Percentiles rank a stretch among this genome's conserved stretches.
phyloP scores from a whole-genome alignment of 345 rosid species.

The Salix brachista region DNA sequence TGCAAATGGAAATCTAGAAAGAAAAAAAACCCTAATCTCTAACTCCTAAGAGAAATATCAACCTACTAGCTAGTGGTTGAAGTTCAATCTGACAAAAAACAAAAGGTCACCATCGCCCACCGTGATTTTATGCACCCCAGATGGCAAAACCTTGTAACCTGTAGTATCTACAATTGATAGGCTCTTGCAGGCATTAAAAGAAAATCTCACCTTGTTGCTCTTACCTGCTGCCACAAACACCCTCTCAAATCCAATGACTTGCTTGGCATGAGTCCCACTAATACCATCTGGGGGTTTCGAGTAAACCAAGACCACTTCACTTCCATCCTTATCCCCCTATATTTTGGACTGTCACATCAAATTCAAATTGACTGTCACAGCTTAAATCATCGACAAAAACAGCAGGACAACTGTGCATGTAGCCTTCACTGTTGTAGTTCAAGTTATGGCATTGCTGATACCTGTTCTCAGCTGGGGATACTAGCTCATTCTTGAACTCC shows the following conservation, averaged over 20 bases:
- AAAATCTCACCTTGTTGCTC: conserved; percentile 21
- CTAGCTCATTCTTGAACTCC: conserved; percentile 9
- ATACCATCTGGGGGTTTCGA: conserved; percentile 31
- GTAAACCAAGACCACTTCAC: conserved; percentile 31
- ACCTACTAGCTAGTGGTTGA: not conserved
- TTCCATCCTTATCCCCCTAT: conserved; percentile 23
- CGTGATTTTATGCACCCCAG: not conserved
- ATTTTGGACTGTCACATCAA: conserved; percentile 24
- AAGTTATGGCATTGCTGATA: conserved; percentile 25
- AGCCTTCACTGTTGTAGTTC: not conserved
- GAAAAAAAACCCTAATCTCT: not conserved
- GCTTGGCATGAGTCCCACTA: conserved; percentile 15
- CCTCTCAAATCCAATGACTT: conserved; percentile 34
- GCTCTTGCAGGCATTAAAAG: conserved; percentile 28
- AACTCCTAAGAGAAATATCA: not conserved
- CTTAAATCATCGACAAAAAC: not conserved
- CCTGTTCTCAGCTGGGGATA: not conserved
- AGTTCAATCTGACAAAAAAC: not conserved
- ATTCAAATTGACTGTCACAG: not conserved
- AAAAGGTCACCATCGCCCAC: not conserved
- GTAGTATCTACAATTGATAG: conserved; percentile 19
- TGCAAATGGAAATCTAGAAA: not conserved
- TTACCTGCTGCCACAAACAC: conserved; percentile 19
- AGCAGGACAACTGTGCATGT: conserved; percentile 9
- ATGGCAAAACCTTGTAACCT: conserved; percentile 3